These are phyloP conservation scores for Arthrobotrys musiformis DNA, from an alignment of 2,329 filamentous ascomycete species.

Conservation along the genomic window DNA sequence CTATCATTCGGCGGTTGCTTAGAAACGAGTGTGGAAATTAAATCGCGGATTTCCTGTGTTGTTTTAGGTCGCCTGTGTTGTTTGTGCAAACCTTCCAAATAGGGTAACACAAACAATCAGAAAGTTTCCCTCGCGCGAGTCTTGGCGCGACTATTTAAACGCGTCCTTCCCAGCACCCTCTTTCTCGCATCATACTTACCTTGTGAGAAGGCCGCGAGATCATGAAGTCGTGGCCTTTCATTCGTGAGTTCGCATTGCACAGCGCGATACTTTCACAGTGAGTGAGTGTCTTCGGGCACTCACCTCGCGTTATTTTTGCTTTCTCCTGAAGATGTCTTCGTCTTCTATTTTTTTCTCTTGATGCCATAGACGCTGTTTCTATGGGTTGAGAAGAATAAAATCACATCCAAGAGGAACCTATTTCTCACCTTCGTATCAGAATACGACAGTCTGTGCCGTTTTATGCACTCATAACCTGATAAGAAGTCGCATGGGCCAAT, in stretches of 20 bases:
- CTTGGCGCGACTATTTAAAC: not conserved
- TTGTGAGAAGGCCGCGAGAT: not conserved
- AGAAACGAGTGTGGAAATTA: not conserved
- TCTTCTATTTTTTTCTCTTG: not conserved
- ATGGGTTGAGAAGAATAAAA: not conserved
- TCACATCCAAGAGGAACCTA: too few species aligned
- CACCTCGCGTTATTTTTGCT: constrained; percentile 11
- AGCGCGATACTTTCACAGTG: not conserved
- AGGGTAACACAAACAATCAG: not conserved
- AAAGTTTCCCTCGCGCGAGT: not conserved
- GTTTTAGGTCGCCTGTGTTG: too few species aligned
- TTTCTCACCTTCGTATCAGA: too few species aligned
- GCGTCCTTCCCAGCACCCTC: not conserved
- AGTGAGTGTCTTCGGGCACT: constrained; percentile 6
- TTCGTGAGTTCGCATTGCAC: constrained; percentile 21
- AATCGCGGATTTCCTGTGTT: too few species aligned
- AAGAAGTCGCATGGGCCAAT: too few species aligned
- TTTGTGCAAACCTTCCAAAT: not conserved
- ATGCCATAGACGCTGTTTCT: not conserved
- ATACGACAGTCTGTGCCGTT: too few species aligned
- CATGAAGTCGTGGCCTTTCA: not conserved
- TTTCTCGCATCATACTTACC: constrained; percentile 14
- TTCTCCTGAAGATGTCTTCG: not conserved
- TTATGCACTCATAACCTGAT: too few species aligned
- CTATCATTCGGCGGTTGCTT: too few species aligned